phyloP scores from a whole-genome alignment of 2,329 filamentous ascomycete species.

The Cyphellophora europaea region DNA sequence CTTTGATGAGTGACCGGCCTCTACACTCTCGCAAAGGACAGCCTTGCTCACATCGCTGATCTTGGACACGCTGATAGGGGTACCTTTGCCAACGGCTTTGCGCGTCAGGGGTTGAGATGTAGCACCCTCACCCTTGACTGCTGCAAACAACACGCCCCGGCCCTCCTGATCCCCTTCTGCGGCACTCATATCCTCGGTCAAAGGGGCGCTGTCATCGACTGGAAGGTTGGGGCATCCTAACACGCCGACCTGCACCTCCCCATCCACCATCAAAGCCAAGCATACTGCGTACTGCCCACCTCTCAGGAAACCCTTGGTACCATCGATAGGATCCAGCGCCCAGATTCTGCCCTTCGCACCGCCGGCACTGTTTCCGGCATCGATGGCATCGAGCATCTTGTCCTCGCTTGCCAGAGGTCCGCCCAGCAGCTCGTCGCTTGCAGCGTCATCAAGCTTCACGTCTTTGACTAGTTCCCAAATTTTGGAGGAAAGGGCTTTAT shows the following conservation, averaged over 20 bases:
- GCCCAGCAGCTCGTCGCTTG: constrained; percentile 59
- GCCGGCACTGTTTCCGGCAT: constrained; percentile 60
- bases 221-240: constrained; percentile 94
- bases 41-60: constrained; percentile 66
- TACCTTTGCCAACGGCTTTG: constrained; percentile 34
- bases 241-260: constrained; percentile 86
- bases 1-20: constrained; percentile 85
- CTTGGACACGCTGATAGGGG: constrained; percentile 69
- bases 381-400: constrained; percentile 56
- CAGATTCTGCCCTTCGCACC: constrained; percentile 73
- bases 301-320: constrained; percentile 92
- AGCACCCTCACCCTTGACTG: constrained; percentile 69
- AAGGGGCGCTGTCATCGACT: constrained; percentile 64
- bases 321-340: constrained; percentile 96
- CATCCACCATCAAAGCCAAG: constrained; percentile 82
- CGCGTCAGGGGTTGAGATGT: constrained; percentile 60
- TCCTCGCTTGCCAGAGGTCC: constrained; percentile 59
- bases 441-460: constrained; percentile 57
- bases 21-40: constrained; percentile 94
- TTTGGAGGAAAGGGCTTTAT: constrained; percentile 58
- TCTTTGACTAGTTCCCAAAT: constrained; percentile 78
- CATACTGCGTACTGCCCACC: constrained; percentile 97
- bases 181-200: constrained; percentile 63
- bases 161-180: constrained; percentile 65
- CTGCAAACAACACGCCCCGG: constrained; percentile 81